A percentile compares a stretch with the other conserved stretches of the same genome.
Conservation (phyloP, 1,284 basidiomycete genomes). For the Naganishia albida region DNA sequence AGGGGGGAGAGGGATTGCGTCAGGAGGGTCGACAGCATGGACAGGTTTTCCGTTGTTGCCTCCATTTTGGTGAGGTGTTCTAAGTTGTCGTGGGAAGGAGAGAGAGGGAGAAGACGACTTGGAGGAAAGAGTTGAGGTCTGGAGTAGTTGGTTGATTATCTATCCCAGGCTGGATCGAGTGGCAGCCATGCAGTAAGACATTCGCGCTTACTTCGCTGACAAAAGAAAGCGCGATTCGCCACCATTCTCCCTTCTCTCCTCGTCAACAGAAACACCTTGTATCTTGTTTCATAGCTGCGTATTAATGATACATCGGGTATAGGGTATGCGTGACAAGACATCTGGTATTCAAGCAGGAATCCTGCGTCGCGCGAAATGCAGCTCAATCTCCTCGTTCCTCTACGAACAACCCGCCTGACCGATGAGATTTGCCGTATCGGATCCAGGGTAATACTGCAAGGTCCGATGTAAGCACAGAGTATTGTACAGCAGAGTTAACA, state of each 20-base stretch:
- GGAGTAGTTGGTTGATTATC: constrained; percentile 18
- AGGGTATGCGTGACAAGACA: constrained; percentile 5
- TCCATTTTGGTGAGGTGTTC: constrained; percentile 40
- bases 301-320: constrained; percentile 8
- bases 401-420: constrained; percentile 36
- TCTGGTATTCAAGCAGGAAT: neutral
- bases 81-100: neutral
- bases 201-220: constrained; percentile 18
- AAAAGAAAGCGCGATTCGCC: constrained; percentile 7
- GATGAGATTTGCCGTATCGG: constrained; percentile 45
- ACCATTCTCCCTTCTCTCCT: neutral
- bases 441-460: constrained; percentile 37
- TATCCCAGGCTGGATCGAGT: constrained; percentile 1
- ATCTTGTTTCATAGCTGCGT: neutral
- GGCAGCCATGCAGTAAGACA: constrained; percentile 7
- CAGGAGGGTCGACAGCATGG: constrained; percentile 47
- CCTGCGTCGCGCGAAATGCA: neutral
- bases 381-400: neutral
- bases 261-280: constrained; percentile 5
- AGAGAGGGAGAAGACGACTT: neutral
- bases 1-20: constrained; percentile 63
- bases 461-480: constrained; percentile 23
- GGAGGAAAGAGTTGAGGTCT: neutral
- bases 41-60: constrained; percentile 45
- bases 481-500: constrained; percentile 37